Evolutionary conservation across 2,329 filamentous ascomycete genomes (phyloP).

Genomic region (Nemania diffusa): DNA sequence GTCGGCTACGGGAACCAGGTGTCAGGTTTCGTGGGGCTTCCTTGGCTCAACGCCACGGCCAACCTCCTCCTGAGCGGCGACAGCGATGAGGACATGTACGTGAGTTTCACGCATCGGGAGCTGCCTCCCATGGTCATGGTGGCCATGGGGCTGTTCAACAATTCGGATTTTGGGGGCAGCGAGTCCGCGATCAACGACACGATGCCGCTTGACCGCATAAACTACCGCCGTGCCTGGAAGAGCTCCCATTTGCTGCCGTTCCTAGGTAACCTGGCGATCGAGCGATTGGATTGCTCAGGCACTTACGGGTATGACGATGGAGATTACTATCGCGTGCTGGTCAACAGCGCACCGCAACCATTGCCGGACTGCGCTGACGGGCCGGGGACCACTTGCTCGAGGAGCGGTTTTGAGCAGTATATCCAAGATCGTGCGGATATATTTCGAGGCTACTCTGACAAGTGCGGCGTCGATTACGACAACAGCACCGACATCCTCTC

Average conservation of each 20-base stretch:
- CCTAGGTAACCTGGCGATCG: constrained; percentile 72
- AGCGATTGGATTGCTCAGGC: constrained; percentile 69
- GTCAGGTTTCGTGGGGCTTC: constrained; percentile 69
- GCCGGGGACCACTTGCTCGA: constrained; percentile 57
- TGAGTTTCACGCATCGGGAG: constrained; percentile 76
- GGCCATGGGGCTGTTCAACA: constrained; percentile 76
- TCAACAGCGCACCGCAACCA: constrained; percentile 57
- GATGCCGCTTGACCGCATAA: constrained; percentile 71
- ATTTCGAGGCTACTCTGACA: constrained; percentile 55
- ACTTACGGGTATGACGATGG: constrained; percentile 65
- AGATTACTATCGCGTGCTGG: constrained; percentile 59
- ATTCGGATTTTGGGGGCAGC: constrained; percentile 64
- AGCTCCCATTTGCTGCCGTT: constrained; percentile 73
- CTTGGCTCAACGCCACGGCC: constrained; percentile 73
- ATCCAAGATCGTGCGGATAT: constrained; percentile 52
- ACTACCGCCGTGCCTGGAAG: constrained; percentile 71
- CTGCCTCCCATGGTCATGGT: constrained; percentile 73
- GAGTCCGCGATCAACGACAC: constrained; percentile 66
- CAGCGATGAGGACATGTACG: constrained; percentile 67
- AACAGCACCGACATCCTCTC: constrained; percentile 46
- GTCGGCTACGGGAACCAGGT: constrained; percentile 70
- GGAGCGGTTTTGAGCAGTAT: constrained; percentile 53
- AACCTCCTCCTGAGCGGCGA: constrained; percentile 56
- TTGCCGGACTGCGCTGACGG: constrained; percentile 57
- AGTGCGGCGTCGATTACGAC: constrained; percentile 50